A percentile compares a stretch with the other conserved stretches of the same genome.
phyloP scores from a whole-genome alignment of 345 rosid species.

The Murraya paniculata region DNA sequence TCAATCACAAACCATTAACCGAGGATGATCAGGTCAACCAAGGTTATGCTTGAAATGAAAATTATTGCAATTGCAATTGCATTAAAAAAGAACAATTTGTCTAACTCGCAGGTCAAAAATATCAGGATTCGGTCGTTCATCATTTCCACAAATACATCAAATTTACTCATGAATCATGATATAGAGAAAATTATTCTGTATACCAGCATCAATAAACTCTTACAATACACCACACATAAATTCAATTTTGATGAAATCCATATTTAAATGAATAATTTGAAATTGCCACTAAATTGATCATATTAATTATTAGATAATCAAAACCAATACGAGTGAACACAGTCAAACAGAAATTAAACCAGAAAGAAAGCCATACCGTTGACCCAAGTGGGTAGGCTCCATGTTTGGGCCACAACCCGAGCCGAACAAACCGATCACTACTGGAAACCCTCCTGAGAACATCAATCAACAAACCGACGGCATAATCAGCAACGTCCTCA shows the following conservation, averaged over 20 bases:
- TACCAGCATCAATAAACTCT: background rate
- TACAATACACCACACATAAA: background rate
- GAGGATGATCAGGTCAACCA: background rate
- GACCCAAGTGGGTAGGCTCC: slow-evolving; percentile 36
- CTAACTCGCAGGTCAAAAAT: background rate
- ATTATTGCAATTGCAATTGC: background rate
- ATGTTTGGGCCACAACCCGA: slow-evolving; percentile 25
- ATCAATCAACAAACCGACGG: slow-evolving; percentile 39
- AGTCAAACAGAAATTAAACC: background rate
- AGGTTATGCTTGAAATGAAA: background rate
- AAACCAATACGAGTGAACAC: background rate
- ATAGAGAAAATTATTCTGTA: background rate
- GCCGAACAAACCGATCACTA: slow-evolving; percentile 30
- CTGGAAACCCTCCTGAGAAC: slow-evolving; percentile 35
- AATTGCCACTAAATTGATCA: background rate
- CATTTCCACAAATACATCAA: background rate
- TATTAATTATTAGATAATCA: no score
- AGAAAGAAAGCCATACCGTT: slow-evolving; percentile 26
- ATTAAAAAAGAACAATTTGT: no score
- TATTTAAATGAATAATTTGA: background rate
- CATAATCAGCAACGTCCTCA: slow-evolving; percentile 44
- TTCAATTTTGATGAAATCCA: background rate
- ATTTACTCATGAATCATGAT: background rate
- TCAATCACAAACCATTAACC: background rate
- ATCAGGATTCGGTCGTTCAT: background rate